A percentile compares a stretch with the other conserved stretches of the same genome.
phyloP scores from a whole-genome alignment of 2,329 filamentous ascomycete species.

The Fusarium dimerum region DNA sequence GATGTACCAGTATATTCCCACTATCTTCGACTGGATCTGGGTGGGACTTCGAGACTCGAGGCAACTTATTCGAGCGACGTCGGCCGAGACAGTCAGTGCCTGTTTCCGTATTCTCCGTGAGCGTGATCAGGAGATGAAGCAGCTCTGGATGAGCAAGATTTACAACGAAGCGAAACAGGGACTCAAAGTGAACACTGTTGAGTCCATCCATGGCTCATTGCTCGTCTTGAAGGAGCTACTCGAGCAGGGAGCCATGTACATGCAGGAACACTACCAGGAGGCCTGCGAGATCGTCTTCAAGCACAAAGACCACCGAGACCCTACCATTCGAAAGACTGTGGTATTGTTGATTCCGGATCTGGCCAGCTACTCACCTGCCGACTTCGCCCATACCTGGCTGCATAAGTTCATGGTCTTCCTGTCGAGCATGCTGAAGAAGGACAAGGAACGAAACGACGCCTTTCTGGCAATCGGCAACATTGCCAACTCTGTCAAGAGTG shows the following conservation, averaged over 20 bases:
- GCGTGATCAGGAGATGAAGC: slow-evolving; percentile 84
- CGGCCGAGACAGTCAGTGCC: slow-evolving; percentile 88
- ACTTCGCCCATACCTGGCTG: slow-evolving; percentile 84
- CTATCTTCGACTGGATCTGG: slow-evolving; percentile 96
- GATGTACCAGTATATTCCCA: slow-evolving; percentile 92
- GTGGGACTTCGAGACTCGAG: slow-evolving; percentile 87
- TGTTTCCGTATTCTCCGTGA: slow-evolving; percentile 96
- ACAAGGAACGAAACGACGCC: slow-evolving; percentile 90
- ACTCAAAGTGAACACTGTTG: slow-evolving; percentile 77
- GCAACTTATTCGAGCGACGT: slow-evolving; percentile 87
- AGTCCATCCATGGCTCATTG: slow-evolving; percentile 91
- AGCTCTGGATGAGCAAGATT: slow-evolving; percentile 87
- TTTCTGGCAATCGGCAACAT: slow-evolving; percentile 97
- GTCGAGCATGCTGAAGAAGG: slow-evolving; percentile 89
- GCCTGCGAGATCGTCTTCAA: slow-evolving; percentile 90
- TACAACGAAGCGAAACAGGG: slow-evolving; percentile 82
- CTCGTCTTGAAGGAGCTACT: slow-evolving; percentile 91
- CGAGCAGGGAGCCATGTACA: slow-evolving; percentile 96
- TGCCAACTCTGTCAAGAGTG: slow-evolving; percentile 92
- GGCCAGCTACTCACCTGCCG: slow-evolving; percentile 86
- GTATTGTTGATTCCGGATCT: slow-evolving; percentile 90
- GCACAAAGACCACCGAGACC: slow-evolving; percentile 90
- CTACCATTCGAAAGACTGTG: slow-evolving; percentile 84
- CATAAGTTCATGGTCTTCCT: slow-evolving; percentile 98
- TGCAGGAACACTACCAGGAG: slow-evolving; percentile 92